Percentiles rank a stretch among this genome's conserved stretches.
Evolutionary conservation across 106 monocot species (phyloP).

Genomic region (Agapanthus africanus): DNA sequence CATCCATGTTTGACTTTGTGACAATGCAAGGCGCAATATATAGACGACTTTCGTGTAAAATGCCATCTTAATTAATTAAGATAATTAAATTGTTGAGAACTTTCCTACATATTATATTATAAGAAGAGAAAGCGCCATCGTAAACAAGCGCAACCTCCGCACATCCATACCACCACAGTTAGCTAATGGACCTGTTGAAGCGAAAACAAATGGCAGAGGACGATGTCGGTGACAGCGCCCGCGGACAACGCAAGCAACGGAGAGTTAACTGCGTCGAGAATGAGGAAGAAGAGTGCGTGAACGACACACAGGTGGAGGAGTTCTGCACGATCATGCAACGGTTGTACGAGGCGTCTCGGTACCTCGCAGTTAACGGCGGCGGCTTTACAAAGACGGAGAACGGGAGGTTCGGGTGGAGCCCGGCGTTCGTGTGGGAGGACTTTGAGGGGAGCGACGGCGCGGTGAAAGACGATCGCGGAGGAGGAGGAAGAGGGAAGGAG

Average conservation of each 20-base stretch:
- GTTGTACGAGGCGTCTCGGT: not conserved
- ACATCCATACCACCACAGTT: too few species aligned
- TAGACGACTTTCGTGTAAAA: too few species aligned
- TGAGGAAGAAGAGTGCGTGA: not conserved
- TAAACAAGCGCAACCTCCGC: too few species aligned
- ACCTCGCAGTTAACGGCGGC: not conserved
- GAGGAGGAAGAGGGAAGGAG: too few species aligned
- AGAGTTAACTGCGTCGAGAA: not conserved
- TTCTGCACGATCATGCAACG: conserved; percentile 11
- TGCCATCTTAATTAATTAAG: too few species aligned
- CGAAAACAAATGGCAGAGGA: not conserved
- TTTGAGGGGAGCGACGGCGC: not conserved
- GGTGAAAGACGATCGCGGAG: not conserved
- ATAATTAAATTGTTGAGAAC: too few species aligned
- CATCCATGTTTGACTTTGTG: too few species aligned
- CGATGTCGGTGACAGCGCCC: not conserved
- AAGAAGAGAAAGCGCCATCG: too few species aligned
- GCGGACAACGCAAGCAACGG: not conserved
- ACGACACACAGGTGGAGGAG: conserved; percentile 12
- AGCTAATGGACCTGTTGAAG: not conserved
- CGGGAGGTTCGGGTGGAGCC: conserved; percentile 5
- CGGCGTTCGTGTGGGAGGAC: conserved; percentile 10
- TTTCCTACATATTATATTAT: too few species aligned
- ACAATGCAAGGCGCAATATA: too few species aligned
- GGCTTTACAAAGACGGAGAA: not conserved